phyloP scores from a whole-genome alignment of 352 stramenopile species.

The Lagenidium sp. region DNA sequence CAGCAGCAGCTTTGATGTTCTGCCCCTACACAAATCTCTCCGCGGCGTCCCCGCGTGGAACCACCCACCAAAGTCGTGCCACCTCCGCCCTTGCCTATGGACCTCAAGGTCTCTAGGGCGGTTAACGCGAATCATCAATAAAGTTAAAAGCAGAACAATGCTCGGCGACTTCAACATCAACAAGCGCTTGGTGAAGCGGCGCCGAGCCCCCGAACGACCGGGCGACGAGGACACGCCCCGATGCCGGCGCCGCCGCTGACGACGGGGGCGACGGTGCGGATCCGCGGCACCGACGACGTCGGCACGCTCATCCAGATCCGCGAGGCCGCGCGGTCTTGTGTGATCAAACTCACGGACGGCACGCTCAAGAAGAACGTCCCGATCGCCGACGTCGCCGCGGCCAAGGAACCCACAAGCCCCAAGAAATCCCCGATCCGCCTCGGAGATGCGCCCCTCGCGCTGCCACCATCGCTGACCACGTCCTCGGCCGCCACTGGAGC shows the following conservation, averaged over 20 bases:
- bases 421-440: conserved; percentile 42
- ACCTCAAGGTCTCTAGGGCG: too few species aligned
- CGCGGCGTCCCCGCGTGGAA: too few species aligned
- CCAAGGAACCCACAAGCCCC: conserved; percentile 21
- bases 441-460: conserved; percentile 2
- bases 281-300: conserved; percentile 39
- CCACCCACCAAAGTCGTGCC: too few species aligned
- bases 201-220: too few species aligned
- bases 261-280: conserved; percentile 45
- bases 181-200: too few species aligned
- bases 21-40: too few species aligned
- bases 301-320: conserved; percentile 60
- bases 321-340: conserved; percentile 43
- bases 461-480: conserved; percentile 8
- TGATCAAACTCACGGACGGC: conserved; percentile 62
- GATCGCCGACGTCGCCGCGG: conserved; percentile 45
- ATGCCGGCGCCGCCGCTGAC: conserved; percentile 15
- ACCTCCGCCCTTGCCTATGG: too few species aligned
- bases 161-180: too few species aligned
- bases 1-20: too few species aligned
- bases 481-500: not conserved
- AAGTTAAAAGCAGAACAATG: too few species aligned
- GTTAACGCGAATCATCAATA: too few species aligned
- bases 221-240: not conserved
- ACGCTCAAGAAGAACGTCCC: conserved; percentile 60